Evolutionary conservation across 1,284 basidiomycete species (phyloP), one percentile per base, ranked within the genome.

Genomic region (Austroboletus novae-zelandiae): DNA sequence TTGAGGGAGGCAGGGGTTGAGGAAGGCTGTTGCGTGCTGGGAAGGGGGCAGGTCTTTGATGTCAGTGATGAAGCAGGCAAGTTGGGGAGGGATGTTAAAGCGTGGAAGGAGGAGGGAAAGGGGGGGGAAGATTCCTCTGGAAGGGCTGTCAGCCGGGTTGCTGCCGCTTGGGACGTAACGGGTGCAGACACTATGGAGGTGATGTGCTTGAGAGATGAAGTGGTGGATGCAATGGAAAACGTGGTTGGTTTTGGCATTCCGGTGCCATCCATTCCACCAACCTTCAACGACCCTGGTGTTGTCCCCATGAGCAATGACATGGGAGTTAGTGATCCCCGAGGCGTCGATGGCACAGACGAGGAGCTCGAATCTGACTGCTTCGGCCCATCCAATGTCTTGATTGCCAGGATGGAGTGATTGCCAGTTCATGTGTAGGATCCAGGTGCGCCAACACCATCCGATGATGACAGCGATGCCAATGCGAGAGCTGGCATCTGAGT

Each of bases 201-300:
- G 20, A 23, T 23, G 20, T 23, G 20, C 20, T 2, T 20, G 9
- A 17, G 8, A 1, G 18, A 49, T 23, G 53, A 55, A 6, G 4
- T 13, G 8, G 34, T 62, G 67, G 1, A 70, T 50, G 0, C 65
- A 46, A 7, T 45, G 51, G 56, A 68, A 61, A 9, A 64, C 30
- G 0, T 13, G 0, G 52, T 65, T 60, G 43, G 57, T 54, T 0
- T 47, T 44, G 0, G 5, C 2, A 52, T 74, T 75, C 8, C 55
- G 29, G 48, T 74, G 74, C 0, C 64, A 18, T 0, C 67, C 61
- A 5, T 61, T 70, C 64, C 68, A 65, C 74, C 71, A 76, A 0
- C 72, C 72, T 52, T 76, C 64, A 13, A 75, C 59, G 8, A 77
- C 67, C 0, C 70, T 67, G 14, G 34, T 42, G 58, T 75, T 77